Percentiles rank a stretch among this genome's conserved stretches.
These are phyloP conservation scores for Yamadazyma olivae DNA, from an alignment of 805 yeast genomes.

Conservation along the genomic window DNA sequence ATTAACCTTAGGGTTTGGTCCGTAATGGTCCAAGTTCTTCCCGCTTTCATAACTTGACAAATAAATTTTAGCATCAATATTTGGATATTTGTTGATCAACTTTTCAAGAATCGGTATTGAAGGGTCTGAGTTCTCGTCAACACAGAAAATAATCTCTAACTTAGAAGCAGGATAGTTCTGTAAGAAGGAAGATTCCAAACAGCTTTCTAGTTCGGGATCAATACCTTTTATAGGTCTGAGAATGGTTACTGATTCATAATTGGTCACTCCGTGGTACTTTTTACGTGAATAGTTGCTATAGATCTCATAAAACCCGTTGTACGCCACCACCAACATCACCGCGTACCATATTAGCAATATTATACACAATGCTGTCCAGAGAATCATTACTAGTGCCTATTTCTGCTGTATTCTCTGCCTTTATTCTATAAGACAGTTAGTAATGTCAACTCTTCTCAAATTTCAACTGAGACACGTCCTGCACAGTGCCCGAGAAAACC, in stretches of 20 bases:
- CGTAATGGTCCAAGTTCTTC: constrained; percentile 44
- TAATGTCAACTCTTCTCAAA: too few species aligned
- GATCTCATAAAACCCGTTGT: constrained; percentile 39
- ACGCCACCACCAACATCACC: constrained; percentile 34
- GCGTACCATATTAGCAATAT: constrained; percentile 32
- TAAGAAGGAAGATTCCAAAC: constrained; percentile 63
- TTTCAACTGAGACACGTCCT: too few species aligned
- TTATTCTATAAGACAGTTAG: too few species aligned
- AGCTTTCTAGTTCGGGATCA: constrained; percentile 68
- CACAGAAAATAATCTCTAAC: constrained; percentile 73
- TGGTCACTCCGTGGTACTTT: constrained; percentile 4
- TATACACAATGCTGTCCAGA: constrained; percentile 4
- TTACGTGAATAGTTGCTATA: constrained; percentile 23
- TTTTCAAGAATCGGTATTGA: constrained; percentile 55
- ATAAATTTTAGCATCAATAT: constrained; percentile 56
- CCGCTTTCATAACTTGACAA: constrained; percentile 39
- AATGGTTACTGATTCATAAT: constrained; percentile 57
- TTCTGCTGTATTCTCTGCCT: too few species aligned
- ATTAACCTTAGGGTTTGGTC: constrained; percentile 89
- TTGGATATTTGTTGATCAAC: constrained; percentile 52
- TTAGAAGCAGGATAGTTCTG: constrained; percentile 63
- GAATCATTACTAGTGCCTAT: too few species aligned
- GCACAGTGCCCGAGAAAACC: too few species aligned
- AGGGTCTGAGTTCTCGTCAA: constrained; percentile 61
- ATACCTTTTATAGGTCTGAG: constrained; percentile 81